Conservation (phyloP, 257 asterid species). For the Nicotiana noctiflora region DNA sequence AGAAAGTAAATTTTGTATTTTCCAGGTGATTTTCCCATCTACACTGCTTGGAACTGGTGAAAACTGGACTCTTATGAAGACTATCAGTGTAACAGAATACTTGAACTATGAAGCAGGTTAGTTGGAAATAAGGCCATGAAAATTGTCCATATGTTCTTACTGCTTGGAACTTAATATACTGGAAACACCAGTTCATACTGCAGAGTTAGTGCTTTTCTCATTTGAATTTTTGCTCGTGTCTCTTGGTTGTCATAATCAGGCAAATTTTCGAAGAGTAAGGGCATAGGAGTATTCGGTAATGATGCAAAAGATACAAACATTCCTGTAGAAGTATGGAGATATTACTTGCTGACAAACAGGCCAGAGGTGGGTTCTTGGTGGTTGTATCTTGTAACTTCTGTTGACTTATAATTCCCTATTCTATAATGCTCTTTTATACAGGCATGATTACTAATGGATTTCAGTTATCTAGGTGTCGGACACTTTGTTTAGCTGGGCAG, state of each 20-base stretch:
- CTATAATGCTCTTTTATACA: too few species aligned
- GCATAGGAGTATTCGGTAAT: slow-evolving; percentile 89
- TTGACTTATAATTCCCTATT: too few species aligned
- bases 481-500: slow-evolving; percentile 75
- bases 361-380: slow-evolving; percentile 52
- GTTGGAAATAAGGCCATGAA: too few species aligned
- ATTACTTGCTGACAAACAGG: slow-evolving; percentile 75
- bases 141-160: too few species aligned
- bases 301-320: slow-evolving; percentile 74
- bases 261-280: slow-evolving; percentile 88
- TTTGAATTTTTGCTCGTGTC: too few species aligned
- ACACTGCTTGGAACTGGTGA: slow-evolving; percentile 88
- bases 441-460: too few species aligned
- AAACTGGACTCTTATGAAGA: slow-evolving; percentile 87
- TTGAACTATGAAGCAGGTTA: slow-evolving; percentile 52
- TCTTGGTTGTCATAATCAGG: slow-evolving; percentile 26
- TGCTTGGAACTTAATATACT: too few species aligned
- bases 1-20: too few species aligned
- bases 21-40: slow-evolving; percentile 70
- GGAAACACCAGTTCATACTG: too few species aligned
- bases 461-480: slow-evolving; percentile 25
- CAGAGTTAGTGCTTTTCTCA: too few species aligned
- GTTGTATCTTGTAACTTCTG: too few species aligned
- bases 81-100: slow-evolving; percentile 87
- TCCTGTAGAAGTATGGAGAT: slow-evolving; percentile 96